Base-by-base conservation (phyloP, 176 grass and related monocot genomes). In the Aegilops umbellulata region DNA sequence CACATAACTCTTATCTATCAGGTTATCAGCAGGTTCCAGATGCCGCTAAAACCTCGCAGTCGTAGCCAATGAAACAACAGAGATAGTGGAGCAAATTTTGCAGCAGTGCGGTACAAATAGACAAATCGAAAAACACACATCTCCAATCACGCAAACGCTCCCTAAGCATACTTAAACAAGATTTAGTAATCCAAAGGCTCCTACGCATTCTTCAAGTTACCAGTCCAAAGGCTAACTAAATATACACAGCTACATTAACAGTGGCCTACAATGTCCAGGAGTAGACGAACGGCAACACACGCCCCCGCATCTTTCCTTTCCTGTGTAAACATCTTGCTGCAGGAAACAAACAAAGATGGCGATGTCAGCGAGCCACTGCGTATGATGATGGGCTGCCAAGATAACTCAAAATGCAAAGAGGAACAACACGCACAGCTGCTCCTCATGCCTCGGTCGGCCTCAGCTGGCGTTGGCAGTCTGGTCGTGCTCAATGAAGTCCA, bases 401-500 rank as follows among this genome's bases (percentile, higher is more conserved):
- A 31, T 22, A 47, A 11, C 23, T 29, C 7, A 15, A 11, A 42
- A 64, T 27, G 10, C 25, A 9, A 51, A 23, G 14, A 83, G 44
- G 13, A 63, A 60, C 47, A 39, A 53, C 49, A 53, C 16, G 16
- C 49, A 53, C 49, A 19, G 49, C 16, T 19, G 49, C 49, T 19
- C 16, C 16, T 53, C 19, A 6, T 53, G 16, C 49, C 49, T 77
- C 36, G 22, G 23, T 44, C 39, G 51, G 72, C 17, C 80, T 96
- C 81, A 96, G 65, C 91, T 88, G 42, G 92, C 81, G 75, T 96
- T 96, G 47, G 93, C 88, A 15, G 97, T 89, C 90, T 99, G 94
- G 53, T 99, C 97, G 80, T 90, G 97, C 90, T 96, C 97, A 30
- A 99, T 94, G 82, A 99, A 99, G 87, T 99, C 92, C 91, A 99